Evolutionary conservation across 257 asterid genomes (phyloP), one percentile per base, ranked within the genome.

Genomic region (Coffea eugenioides): DNA sequence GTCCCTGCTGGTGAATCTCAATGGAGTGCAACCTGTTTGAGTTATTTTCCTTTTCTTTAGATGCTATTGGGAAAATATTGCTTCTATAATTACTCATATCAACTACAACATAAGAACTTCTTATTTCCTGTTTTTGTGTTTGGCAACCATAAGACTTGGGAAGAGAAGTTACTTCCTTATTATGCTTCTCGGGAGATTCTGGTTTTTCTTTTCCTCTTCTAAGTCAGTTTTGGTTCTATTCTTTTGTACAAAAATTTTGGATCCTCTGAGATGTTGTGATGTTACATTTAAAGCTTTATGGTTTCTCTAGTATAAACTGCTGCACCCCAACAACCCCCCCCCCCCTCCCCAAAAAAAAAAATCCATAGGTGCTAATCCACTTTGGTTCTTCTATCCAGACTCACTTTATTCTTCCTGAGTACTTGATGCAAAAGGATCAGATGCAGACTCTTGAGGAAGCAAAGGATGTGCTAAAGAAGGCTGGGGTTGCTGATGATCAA

Each of bases 401-500:
- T 9, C 97, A 91, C 87, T 89, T 84, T 56, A 93, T 94, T 80
- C 89, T 92, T 3, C 99, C 97, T 0, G 99, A 96, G 90, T 87
- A 92, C 77, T 77, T 91, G 85, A 91, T 96, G 98, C 95, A 91
- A 77, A 95, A 88, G 86, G 97, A 95, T 80, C 92, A 91, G 88
- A 62, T 92, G 89, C 97, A 90, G 89, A 93, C 95, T 49, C 97
- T 94, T 43, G 99, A 94, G 52, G 98, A 96, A 81, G 97, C 97
- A 1, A 96, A 92, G 83, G 99, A 93, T 72, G 97, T 84, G 10
- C 81, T 93, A 64, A 95, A 95, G 85, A 84, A 85, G 77, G 97
- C 96, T 3, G 98, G 98, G 11, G 90, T 95, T 46, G 94, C 83
- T 31, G 99, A 95, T 3, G 98, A 95, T 45, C 93, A 95, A 77